Conservation (phyloP, 176 grass and related monocot genomes). For the Oryza brachyantha region DNA sequence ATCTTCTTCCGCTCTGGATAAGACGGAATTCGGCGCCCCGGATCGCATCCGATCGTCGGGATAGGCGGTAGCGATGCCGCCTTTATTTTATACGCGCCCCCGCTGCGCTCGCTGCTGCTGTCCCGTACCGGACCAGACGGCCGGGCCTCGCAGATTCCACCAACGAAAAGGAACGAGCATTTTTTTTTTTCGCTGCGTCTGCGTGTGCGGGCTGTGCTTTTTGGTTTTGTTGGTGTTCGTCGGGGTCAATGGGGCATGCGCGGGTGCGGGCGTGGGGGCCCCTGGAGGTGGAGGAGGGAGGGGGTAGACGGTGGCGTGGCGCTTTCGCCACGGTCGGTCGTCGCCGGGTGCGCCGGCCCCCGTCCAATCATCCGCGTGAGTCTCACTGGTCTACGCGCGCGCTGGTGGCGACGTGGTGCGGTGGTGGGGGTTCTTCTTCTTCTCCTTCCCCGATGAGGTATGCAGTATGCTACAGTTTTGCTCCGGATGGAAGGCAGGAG, state of each 20-base stretch:
- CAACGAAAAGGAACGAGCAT: background rate
- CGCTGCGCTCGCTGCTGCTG: background rate
- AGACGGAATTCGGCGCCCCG: constrained; percentile 16
- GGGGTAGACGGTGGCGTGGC: background rate
- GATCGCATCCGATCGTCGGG: background rate
- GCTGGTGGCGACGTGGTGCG: background rate
- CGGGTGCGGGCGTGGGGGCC: no score
- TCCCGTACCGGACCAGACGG: background rate
- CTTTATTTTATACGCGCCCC: background rate
- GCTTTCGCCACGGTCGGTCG: background rate
- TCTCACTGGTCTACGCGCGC: background rate
- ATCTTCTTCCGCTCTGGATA: no score
- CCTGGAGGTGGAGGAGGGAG: background rate
- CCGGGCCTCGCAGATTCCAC: background rate
- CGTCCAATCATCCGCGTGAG: background rate
- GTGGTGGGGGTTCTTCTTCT: background rate
- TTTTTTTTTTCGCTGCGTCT: background rate
- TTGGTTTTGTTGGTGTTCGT: background rate
- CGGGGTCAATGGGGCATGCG: background rate
- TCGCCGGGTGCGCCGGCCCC: background rate
- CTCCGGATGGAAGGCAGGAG: no score
- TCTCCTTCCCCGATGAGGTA: no score
- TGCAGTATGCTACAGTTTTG: background rate
- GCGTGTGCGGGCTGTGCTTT: background rate
- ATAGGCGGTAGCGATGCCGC: no score